Evolutionary conservation across 345 rosid species (phyloP).

Genomic region (Gossypium longicalyx): DNA sequence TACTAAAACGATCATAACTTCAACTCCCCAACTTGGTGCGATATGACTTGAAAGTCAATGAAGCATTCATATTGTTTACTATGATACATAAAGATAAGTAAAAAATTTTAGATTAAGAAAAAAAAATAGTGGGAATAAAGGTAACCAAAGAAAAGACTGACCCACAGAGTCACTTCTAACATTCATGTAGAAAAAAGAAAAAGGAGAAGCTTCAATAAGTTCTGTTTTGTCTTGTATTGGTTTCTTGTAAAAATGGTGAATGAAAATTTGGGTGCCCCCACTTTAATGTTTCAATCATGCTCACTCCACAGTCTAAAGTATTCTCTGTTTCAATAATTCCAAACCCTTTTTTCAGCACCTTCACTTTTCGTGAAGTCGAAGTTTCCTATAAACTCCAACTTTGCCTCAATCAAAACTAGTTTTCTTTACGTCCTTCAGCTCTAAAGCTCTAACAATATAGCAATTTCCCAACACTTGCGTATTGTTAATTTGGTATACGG

Average conservation of each 20-base stretch:
- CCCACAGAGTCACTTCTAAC: too few species aligned
- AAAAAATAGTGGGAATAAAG: too few species aligned
- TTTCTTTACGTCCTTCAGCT: not conserved
- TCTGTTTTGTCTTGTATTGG: not conserved
- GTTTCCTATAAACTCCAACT: slow-evolving; percentile 4
- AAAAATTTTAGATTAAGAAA: too few species aligned
- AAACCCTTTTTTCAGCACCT: not conserved
- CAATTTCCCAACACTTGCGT: not conserved
- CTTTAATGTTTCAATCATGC: not conserved
- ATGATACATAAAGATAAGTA: too few species aligned
- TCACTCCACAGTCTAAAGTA: not conserved
- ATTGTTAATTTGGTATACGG: not conserved
- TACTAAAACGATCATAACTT: too few species aligned
- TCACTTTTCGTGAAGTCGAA: slow-evolving; percentile 17
- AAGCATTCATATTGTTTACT: too few species aligned
- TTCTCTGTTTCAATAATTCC: not conserved
- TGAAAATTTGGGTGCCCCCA: not conserved
- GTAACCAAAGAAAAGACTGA: too few species aligned
- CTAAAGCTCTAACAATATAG: not conserved
- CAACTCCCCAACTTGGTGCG: too few species aligned
- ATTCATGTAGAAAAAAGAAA: too few species aligned
- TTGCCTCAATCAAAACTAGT: not conserved
- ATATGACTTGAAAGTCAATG: too few species aligned
- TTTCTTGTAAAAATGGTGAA: not conserved
- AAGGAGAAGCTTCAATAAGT: not conserved